These are phyloP conservation scores for Leccinellum rugosiceps DNA, from an alignment of 768 basidiomycete genomes.

Conservation along the genomic window DNA sequence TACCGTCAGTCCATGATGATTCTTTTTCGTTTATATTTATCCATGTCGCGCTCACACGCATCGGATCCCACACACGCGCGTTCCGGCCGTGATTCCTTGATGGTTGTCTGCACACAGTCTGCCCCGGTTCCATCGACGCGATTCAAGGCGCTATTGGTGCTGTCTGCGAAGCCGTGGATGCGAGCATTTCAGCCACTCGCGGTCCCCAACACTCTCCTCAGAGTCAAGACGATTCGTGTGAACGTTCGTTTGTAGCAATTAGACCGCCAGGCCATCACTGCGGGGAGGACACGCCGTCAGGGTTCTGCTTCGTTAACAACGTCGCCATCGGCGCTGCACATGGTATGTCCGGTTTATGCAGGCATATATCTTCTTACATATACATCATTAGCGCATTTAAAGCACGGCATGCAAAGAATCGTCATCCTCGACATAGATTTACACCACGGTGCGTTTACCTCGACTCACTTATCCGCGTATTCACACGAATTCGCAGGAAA, in stretches of 20 bases:
- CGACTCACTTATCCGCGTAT: neutral
- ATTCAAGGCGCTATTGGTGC: slow-evolving; percentile 81
- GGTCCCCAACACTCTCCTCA: slow-evolving; percentile 11
- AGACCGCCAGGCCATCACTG: slow-evolving; percentile 95
- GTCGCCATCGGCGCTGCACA: slow-evolving; percentile 88
- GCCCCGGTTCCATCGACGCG: slow-evolving; percentile 68
- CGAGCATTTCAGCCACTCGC: slow-evolving; percentile 38
- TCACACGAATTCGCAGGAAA: slow-evolving; percentile 54
- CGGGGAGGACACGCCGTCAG: slow-evolving; percentile 83
- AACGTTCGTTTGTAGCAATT: slow-evolving; percentile 75
- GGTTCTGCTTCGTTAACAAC: slow-evolving; percentile 97
- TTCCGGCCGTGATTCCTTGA: neutral
- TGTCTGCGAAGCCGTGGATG: slow-evolving; percentile 85
- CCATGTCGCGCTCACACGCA: neutral
- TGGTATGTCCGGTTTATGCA: slow-evolving; percentile 44
- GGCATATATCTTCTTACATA: neutral
- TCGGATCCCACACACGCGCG: neutral
- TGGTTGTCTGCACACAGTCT: slow-evolving; percentile 48
- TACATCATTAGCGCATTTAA: slow-evolving; percentile 63
- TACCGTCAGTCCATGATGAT: slow-evolving; percentile 53
- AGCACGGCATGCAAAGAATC: slow-evolving; percentile 72
- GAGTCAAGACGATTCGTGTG: slow-evolving; percentile 16
- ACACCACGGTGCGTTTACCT: slow-evolving; percentile 22
- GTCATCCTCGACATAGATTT: slow-evolving; percentile 84
- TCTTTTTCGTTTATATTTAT: neutral